A percentile compares a stretch with the other conserved stretches of the same genome.
Evolutionary conservation across 768 basidiomycete genomes (phyloP).

Genomic region (Suillus discolor): DNA sequence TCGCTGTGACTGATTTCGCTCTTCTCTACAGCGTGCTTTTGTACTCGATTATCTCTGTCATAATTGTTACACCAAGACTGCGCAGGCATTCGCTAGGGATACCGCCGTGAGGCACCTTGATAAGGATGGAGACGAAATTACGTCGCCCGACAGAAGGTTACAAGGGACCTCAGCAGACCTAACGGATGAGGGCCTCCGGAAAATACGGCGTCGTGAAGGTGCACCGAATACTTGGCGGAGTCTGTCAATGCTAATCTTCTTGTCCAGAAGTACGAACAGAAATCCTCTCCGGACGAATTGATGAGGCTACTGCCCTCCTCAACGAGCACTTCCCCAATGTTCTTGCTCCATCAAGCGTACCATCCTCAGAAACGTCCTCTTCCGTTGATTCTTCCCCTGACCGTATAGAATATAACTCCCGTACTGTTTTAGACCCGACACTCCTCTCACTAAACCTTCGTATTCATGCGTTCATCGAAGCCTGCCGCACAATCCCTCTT

Average conservation of each 20-base stretch:
- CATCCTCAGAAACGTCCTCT: conserved; percentile 8
- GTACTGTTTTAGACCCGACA: conserved; percentile 69
- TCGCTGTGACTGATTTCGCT: not conserved
- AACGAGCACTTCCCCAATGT: conserved; percentile 78
- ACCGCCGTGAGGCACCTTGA: conserved; percentile 64
- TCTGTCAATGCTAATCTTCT: conserved; percentile 3
- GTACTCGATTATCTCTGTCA: conserved; percentile 81
- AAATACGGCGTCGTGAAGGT: conserved; percentile 60
- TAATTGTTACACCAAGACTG: conserved; percentile 71
- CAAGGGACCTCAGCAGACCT: conserved; percentile 27
- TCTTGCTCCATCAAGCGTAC: conserved; percentile 36
- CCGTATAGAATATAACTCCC: conserved; percentile 50
- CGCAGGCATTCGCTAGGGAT: conserved; percentile 65
- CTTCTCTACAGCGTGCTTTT: conserved; percentile 52
- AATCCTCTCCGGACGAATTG: conserved; percentile 77
- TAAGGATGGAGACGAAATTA: conserved; percentile 70
- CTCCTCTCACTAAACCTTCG: conserved; percentile 85
- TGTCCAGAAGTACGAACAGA: conserved; percentile 64
- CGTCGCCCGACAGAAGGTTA: conserved; percentile 25
- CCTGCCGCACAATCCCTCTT: conserved; percentile 73
- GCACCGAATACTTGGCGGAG: conserved; percentile 19
- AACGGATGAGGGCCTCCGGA: conserved; percentile 43
- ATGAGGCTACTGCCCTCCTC: conserved; percentile 66
- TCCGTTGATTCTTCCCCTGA: conserved; percentile 33
- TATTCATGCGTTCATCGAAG: conserved; percentile 86